Conservation (phyloP, 2,329 filamentous ascomycete genomes). For the Apiospora hydei region DNA sequence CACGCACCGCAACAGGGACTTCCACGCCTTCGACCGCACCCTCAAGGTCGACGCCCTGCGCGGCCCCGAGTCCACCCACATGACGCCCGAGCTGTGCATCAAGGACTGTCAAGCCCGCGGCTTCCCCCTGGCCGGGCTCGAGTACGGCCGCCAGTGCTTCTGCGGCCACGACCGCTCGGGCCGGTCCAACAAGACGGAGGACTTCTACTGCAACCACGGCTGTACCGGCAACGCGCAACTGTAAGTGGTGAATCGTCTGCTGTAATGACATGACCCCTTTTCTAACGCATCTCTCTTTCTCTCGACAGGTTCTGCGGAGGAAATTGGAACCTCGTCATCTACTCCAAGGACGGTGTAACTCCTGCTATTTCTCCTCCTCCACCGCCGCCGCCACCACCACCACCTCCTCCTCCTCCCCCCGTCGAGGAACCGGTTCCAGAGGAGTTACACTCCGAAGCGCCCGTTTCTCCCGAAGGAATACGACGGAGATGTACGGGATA, state of each 20-base stretch:
- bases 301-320: neutral
- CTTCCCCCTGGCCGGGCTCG: conserved; percentile 36
- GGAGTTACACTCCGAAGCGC: too few relatives aligned
- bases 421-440: neutral
- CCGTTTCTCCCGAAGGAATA: too few relatives aligned
- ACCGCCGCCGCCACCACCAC: neutral
- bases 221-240: conserved; percentile 3
- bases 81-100: conserved; percentile 39
- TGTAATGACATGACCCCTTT: neutral
- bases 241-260: neutral
- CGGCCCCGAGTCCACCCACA: conserved; percentile 22
- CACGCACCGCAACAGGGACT: neutral
- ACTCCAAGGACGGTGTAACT: neutral
- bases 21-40: neutral
- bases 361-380: conserved; percentile 2
- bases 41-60: neutral
- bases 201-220: conserved; percentile 10
- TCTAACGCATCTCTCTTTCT: neutral
- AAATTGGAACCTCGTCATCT: neutral
- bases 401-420: neutral
- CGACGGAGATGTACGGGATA: too few relatives aligned
- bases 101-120: conserved; percentile 30
- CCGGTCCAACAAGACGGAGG: neutral
- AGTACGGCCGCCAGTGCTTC: conserved; percentile 38
- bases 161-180: conserved; percentile 33